phyloP scores from a whole-genome alignment of 1,284 basidiomycete species.

The Coniferiporia sulphurascens region DNA sequence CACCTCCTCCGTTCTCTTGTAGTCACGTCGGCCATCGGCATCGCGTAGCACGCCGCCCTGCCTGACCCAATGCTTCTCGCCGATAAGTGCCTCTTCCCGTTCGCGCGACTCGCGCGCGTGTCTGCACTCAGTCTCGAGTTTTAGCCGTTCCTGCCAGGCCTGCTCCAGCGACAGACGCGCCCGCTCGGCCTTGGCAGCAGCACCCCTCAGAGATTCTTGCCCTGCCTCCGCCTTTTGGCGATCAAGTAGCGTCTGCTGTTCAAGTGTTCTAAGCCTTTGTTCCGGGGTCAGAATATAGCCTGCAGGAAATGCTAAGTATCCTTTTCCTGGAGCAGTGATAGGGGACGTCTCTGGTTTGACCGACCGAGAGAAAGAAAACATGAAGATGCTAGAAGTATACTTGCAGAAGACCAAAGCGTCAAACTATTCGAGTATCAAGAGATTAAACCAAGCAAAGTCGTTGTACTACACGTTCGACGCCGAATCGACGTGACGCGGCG shows the following conservation, averaged over 20 bases:
- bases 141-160: slow-evolving; percentile 2
- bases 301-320: slow-evolving; percentile 13
- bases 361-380: not conserved
- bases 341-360: not conserved
- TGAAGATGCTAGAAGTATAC: not conserved
- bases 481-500: no score
- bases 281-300: slow-evolving; percentile 9
- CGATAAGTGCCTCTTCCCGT: slow-evolving; percentile 29
- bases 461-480: no score
- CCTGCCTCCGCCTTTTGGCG: not conserved
- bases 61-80: slow-evolving; percentile 57
- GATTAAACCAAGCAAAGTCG: no score
- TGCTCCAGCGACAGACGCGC: not conserved
- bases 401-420: no score
- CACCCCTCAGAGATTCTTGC: not conserved
- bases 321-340: not conserved
- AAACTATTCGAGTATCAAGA: no score
- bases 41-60: slow-evolving; percentile 52
- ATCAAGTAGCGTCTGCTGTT: not conserved
- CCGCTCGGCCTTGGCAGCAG: not conserved
- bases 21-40: slow-evolving; percentile 43
- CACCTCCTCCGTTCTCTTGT: slow-evolving; percentile 40
- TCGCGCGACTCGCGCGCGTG: slow-evolving; percentile 27
- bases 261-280: slow-evolving; percentile 5
- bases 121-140: slow-evolving; percentile 13